These are phyloP conservation scores for Warburgia ugandensis DNA, from an alignment of 164 flowering plant species.

Conservation along the genomic window DNA sequence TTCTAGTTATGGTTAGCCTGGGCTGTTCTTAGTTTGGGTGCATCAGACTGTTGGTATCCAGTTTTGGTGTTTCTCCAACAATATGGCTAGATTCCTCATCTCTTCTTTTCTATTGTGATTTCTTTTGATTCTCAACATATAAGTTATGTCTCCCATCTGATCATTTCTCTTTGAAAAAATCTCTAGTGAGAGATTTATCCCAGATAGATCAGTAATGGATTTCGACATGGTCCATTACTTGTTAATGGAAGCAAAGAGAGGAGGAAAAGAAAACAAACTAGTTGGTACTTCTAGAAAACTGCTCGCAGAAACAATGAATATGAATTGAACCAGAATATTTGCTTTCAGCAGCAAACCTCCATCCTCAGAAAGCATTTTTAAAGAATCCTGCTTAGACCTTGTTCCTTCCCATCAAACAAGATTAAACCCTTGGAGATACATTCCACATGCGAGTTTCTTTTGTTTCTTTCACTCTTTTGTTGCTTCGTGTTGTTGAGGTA, in stretches of 20 bases:
- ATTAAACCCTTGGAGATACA: conserved; percentile 39
- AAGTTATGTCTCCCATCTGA: no score
- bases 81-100: no score
- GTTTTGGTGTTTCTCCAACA: no score
- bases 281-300: conserved; percentile 32
- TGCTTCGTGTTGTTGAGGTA: no score
- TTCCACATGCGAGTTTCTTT: no score
- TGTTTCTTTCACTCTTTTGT: no score
- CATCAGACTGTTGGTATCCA: no score
- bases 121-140: no score
- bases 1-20: no score
- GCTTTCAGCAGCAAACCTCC: conserved; percentile 57
- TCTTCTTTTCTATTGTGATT: no score
- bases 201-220: conserved; percentile 51
- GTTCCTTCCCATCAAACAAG: conserved; percentile 14
- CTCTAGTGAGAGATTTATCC: conserved; percentile 54
- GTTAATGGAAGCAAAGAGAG: conserved; percentile 30
- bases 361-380: conserved; percentile 19
- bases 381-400: conserved; percentile 11
- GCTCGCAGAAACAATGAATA: conserved; percentile 34
- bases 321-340: conserved; percentile 43
- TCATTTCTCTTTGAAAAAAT: conserved; percentile 19
- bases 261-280: conserved; percentile 39
- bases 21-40: no score
- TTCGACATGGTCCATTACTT: conserved; percentile 40